Base-by-base conservation (phyloP, 2,329 filamentous ascomycete genomes). In the Aspergillus pseudotamarii region DNA sequence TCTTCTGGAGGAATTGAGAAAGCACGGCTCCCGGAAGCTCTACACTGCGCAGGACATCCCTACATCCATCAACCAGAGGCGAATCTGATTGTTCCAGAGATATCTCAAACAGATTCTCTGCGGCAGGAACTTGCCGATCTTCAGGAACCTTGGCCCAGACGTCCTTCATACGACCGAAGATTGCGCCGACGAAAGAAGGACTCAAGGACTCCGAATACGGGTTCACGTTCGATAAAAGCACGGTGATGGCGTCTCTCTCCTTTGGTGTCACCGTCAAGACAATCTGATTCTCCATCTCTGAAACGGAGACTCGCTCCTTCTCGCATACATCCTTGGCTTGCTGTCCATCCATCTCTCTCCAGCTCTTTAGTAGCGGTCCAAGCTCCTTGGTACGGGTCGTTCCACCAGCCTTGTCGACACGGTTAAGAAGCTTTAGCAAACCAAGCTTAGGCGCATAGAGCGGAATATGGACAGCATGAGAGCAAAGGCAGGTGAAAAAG, bases 1-100 rank as follows among this genome's bases (percentile, higher is more conserved):
- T 85, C 28, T 87, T 88, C 66, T 91, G 86, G 9, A 97, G 80
- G 77, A 96, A 92, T 55, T 85, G 84, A 0, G 88, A 81, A 10
- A 97, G 84, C 28, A 92, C 88, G 34, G 89, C 82, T 0, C 91
- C 92, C 2, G 91, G 88, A 45, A 96, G 83, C n/a, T 88, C 82
- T 9, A 96, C 85, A 62, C 85, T 88, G 62, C 89, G 87, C 60
- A 98, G 82, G 30, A 94, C 84, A 60, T 94, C 91, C 10, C 88
- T 84, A 68, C 74, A 69, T 69, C 75, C 60, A 72, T 76, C 63
- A 63, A 72, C 69, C 45, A 78, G 58, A 9, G 71, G 68, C 6
- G 68, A 67, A 36, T 76, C 64, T 4, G 72, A 68, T 11, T 68
- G 48, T 2, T 68, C 74, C 57, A 82, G 71, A 8, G 77, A 75